Evolutionary conservation across 1,284 basidiomycete species (phyloP).

Genomic region (Chondrostereum purpureum): DNA sequence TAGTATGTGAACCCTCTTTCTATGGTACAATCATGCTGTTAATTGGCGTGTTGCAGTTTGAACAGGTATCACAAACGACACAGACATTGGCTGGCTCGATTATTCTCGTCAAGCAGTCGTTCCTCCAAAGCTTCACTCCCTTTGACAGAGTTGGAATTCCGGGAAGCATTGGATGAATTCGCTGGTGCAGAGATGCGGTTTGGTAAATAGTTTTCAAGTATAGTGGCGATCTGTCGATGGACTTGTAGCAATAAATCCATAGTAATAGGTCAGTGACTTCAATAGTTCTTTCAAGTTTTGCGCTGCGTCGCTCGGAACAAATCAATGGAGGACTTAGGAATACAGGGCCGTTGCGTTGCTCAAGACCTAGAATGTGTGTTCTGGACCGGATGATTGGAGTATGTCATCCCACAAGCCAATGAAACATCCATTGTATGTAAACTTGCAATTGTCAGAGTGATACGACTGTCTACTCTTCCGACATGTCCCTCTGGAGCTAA

Average conservation of each 20-base stretch:
- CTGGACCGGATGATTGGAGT: too few species aligned
- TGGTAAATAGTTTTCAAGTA: constrained; percentile 63
- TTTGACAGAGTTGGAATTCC: constrained; percentile 50
- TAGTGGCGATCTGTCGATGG: too few species aligned
- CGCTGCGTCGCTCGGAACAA: too few species aligned
- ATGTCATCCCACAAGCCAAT: too few species aligned
- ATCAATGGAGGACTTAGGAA: too few species aligned
- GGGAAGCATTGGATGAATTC: constrained; percentile 65
- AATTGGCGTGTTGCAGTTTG: constrained; percentile 17
- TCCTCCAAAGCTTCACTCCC: constrained; percentile 13
- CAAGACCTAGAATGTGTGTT: too few species aligned
- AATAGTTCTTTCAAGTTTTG: too few species aligned
- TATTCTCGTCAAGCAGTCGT: constrained; percentile 6
- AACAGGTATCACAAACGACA: constrained; percentile 16
- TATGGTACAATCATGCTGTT: constrained; percentile 11
- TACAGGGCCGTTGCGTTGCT: too few species aligned
- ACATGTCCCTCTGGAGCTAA: constrained; percentile 61
- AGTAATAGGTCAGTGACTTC: too few species aligned
- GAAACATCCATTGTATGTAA: too few species aligned
- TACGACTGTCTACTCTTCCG: constrained; percentile 28
- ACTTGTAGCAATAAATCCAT: too few species aligned
- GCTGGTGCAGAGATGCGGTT: constrained; percentile 66
- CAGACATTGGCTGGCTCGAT: constrained; percentile 13
- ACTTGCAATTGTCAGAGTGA: too few species aligned
- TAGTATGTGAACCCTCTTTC: constrained; percentile 39